phyloP scores from a whole-genome alignment of 2,329 filamentous ascomycete species.

The Botrytis byssoidea region DNA sequence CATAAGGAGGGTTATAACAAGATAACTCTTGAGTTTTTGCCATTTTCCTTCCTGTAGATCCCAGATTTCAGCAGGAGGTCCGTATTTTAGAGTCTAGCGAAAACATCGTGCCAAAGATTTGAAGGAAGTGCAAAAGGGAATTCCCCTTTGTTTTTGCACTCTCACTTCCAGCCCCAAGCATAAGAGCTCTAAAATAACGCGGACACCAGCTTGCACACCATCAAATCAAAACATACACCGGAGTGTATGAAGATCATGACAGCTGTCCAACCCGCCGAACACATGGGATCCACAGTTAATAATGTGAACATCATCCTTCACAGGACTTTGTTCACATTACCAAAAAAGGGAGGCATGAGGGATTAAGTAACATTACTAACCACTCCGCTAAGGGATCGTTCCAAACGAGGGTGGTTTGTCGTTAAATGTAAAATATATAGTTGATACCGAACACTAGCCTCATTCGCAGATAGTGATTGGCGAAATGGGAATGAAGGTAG shows the following conservation, averaged over 20 bases:
- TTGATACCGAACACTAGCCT: background rate
- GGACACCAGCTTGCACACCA: background rate
- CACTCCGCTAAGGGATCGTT: background rate
- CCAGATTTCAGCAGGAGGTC: background rate
- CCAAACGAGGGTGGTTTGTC: background rate
- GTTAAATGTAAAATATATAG: background rate
- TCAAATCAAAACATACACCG: background rate
- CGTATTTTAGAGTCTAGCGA: no score
- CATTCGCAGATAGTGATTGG: background rate
- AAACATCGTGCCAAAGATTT: fast-evolving
- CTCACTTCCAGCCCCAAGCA: no score
- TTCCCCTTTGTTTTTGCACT: no score
- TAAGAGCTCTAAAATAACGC: no score
- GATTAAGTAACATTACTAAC: background rate
- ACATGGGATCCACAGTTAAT: background rate
- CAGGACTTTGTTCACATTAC: background rate
- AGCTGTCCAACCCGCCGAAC: background rate
- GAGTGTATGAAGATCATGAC: background rate
- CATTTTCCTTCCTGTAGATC: background rate
- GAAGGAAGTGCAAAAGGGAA: no score
- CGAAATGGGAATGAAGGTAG: background rate
- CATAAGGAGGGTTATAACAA: background rate
- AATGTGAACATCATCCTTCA: background rate
- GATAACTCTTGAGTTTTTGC: background rate
- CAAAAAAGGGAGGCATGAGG: background rate